Percentiles rank a stretch among this genome's conserved stretches.
phyloP scores from a whole-genome alignment of 257 asterid genomes.

The Forsythia viridissima region DNA sequence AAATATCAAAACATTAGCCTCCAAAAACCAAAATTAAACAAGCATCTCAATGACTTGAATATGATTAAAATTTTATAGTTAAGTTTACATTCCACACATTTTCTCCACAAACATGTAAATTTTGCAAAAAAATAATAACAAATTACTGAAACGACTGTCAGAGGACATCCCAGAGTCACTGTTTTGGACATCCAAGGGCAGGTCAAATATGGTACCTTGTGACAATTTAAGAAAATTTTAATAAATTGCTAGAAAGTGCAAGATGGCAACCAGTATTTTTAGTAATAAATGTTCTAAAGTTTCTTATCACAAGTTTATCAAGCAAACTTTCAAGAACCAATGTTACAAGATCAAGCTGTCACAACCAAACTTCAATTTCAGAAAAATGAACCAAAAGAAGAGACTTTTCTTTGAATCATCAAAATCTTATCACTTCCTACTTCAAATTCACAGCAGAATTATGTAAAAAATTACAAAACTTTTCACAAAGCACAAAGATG shows the following conservation, averaged over 20 bases:
- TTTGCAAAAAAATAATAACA: too few relatives aligned
- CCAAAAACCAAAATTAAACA: too few relatives aligned
- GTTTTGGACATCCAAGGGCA: constrained; percentile 1
- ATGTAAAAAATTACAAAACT: background rate
- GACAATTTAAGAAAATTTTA: too few relatives aligned
- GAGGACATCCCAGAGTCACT: constrained; percentile 12
- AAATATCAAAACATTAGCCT: too few relatives aligned
- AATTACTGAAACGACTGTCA: background rate
- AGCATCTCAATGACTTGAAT: too few relatives aligned
- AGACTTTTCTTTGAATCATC: constrained; percentile 9
- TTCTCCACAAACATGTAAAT: too few relatives aligned
- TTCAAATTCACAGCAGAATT: background rate
- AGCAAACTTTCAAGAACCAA: background rate
- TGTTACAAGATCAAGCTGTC: too few relatives aligned
- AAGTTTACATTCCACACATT: too few relatives aligned
- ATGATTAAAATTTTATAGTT: too few relatives aligned
- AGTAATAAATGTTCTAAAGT: background rate
- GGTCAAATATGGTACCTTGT: too few relatives aligned
- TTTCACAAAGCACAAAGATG: background rate
- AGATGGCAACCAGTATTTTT: constrained; percentile 10
- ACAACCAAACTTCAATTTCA: too few relatives aligned
- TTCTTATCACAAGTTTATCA: too few relatives aligned
- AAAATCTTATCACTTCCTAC: background rate
- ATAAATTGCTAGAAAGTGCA: constrained; percentile 4
- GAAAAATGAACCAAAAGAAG: background rate